Evolutionary conservation across 176 grass and related monocot species (phyloP).

Genomic region (Aegilops tauschii): DNA sequence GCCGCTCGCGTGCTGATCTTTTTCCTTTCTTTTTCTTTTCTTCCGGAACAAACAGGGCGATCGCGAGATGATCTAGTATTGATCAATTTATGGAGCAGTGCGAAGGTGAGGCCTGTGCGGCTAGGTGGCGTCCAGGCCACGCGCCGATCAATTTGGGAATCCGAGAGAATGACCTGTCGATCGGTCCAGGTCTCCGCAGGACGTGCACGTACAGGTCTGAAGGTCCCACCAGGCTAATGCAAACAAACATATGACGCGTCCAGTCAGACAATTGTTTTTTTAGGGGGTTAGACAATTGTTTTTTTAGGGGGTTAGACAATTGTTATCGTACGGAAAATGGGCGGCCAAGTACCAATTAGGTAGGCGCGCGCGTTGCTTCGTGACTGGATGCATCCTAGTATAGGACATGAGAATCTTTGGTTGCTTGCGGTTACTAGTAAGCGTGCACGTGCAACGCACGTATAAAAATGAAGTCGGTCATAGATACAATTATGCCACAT

Average conservation of each 20-base stretch:
- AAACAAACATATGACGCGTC: not conserved
- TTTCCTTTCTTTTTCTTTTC: no score
- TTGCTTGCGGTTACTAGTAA: no score
- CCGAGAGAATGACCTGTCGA: not conserved
- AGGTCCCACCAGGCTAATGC: not conserved
- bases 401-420: no score
- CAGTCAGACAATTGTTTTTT: not conserved
- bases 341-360: not conserved
- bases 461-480: no score
- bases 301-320: not conserved
- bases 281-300: no score
- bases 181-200: not conserved
- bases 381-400: not conserved
- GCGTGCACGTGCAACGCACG: no score
- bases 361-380: not conserved
- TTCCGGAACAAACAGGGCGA: no score
- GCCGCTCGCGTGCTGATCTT: no score
- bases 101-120: no score
- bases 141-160: not conserved
- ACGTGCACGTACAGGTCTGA: not conserved
- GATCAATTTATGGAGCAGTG: no score
- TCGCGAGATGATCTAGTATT: no score
- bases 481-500: no score
- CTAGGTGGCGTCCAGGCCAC: not conserved
- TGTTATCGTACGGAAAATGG: not conserved